Evolutionary conservation across 2,329 filamentous ascomycete species (phyloP).

Genomic region (Fusarium anguioides): DNA sequence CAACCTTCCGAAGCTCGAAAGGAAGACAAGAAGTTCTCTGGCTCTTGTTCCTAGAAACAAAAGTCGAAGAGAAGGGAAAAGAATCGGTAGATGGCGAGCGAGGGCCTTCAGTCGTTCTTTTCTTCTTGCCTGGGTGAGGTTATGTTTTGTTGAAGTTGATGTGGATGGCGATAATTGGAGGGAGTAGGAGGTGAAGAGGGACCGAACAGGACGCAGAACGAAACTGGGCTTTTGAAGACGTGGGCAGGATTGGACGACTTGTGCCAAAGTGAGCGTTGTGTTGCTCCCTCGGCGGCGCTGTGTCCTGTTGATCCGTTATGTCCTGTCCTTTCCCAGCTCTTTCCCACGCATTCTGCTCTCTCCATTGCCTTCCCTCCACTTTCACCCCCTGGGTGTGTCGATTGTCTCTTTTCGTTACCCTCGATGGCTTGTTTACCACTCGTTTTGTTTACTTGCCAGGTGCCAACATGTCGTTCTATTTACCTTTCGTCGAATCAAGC

Average conservation of each 20-base stretch:
- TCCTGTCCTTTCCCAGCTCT: conserved; percentile 24
- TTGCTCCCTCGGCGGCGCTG: conserved; percentile 36
- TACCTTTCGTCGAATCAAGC: conserved; percentile 36
- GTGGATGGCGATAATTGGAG: conserved; percentile 55
- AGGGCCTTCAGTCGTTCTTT: conserved; percentile 52
- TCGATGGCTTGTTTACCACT: conserved; percentile 35
- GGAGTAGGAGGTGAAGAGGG: conserved; percentile 46
- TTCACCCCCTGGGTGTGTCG: conserved; percentile 41
- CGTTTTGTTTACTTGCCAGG: conserved; percentile 42
- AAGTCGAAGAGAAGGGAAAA: conserved; percentile 57
- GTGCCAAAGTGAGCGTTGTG: conserved; percentile 22
- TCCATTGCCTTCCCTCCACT: conserved; percentile 20
- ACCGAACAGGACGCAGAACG: conserved; percentile 46
- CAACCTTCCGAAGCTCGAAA: conserved; percentile 70
- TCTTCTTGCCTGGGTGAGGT: conserved; percentile 48
- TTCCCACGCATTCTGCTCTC: conserved; percentile 10
- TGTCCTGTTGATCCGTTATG: conserved; percentile 37
- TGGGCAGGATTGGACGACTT: conserved; percentile 48
- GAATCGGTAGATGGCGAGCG: conserved; percentile 48
- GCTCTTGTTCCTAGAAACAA: conserved; percentile 70
- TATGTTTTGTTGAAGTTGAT: conserved; percentile 44
- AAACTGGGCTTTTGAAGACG: conserved; percentile 55
- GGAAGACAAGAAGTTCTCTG: conserved; percentile 76
- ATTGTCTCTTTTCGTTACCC: conserved; percentile 32
- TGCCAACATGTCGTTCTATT: conserved; percentile 35